Evolutionary conservation across 176 grass and related monocot genomes (phyloP).

Genomic region (Metroxylon sagu): DNA sequence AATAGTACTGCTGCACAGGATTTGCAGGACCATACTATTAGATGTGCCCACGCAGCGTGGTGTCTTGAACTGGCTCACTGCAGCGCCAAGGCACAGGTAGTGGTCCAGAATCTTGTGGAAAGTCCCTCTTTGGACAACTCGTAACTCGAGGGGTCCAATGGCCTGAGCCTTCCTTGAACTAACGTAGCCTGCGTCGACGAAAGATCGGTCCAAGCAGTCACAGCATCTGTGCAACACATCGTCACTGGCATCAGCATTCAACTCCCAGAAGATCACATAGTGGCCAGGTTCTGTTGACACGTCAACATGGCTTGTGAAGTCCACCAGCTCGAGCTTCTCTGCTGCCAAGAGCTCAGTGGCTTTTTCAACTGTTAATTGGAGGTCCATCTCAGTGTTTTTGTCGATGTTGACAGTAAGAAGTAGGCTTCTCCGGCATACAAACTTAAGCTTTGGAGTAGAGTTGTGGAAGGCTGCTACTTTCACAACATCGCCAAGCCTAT

Average conservation of each 20-base stretch:
- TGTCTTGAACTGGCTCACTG: no score
- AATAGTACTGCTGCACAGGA: no score
- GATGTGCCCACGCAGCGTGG: no score
- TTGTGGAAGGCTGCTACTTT: constrained; percentile 73
- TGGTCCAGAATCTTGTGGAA: no score
- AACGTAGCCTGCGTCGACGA: constrained; percentile 42
- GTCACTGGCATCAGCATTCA: constrained; percentile 36
- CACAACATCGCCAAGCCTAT: constrained; percentile 71
- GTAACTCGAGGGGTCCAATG: no score
- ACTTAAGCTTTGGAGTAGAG: constrained; percentile 75
- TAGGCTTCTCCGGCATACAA: constrained; percentile 60
- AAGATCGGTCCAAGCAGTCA: constrained; percentile 57
- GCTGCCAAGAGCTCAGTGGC: constrained; percentile 40
- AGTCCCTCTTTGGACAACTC: no score
- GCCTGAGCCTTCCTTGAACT: no score
- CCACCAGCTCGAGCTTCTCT: constrained; percentile 81
- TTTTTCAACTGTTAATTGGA: constrained; percentile 52
- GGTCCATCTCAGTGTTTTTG: constrained; percentile 89
- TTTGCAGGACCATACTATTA: no score
- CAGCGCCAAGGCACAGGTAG: no score
- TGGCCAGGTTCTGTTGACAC: constrained; percentile 43
- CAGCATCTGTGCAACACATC: constrained; percentile 61
- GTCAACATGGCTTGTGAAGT: constrained; percentile 77
- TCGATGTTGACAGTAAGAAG: constrained; percentile 77
- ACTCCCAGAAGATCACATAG: constrained; percentile 75